Evolutionary conservation across 352 stramenopile species (phyloP).

Genomic region (Globisporangium camurandrum): DNA sequence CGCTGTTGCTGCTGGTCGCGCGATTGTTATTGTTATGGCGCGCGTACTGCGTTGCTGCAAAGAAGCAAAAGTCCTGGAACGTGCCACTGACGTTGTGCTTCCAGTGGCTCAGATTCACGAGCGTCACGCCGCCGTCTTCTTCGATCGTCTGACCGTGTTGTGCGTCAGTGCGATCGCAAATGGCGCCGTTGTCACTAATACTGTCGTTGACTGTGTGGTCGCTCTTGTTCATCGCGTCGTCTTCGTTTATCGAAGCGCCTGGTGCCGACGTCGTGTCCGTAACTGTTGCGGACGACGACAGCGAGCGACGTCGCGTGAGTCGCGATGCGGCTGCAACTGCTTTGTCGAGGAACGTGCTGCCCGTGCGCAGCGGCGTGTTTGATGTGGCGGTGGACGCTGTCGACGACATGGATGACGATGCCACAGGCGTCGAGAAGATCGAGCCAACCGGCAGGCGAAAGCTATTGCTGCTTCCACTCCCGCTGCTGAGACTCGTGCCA

Average conservation of each 20-base stretch:
- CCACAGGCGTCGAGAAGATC: constrained; percentile 1
- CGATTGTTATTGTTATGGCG: background rate
- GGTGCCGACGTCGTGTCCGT: background rate
- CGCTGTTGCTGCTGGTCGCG: background rate
- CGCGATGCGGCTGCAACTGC: constrained; percentile 57
- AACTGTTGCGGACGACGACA: constrained; percentile 20
- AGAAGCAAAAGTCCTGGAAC: constrained; percentile 44
- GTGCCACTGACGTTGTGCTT: constrained; percentile 24
- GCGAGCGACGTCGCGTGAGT: constrained; percentile 16
- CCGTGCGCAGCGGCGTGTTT: constrained; percentile 31
- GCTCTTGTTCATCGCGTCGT: constrained; percentile 6
- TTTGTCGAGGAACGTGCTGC: constrained; percentile 66
- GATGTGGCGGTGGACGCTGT: background rate
- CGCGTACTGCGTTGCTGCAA: constrained; percentile 27
- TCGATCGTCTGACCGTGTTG: constrained; percentile 14
- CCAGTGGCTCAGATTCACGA: constrained; percentile 42
- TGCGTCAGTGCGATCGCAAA: no score
- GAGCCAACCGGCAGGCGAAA: constrained; percentile 12
- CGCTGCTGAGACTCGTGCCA: no score
- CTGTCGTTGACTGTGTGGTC: constrained; percentile 2
- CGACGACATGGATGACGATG: background rate
- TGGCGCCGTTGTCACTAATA: constrained; percentile 2
- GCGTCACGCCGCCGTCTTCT: constrained; percentile 14
- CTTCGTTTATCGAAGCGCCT: background rate
- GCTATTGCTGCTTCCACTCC: no score